Evolutionary conservation across 1,284 basidiomycete genomes (phyloP).

Genomic region (Ustilago bromivora): DNA sequence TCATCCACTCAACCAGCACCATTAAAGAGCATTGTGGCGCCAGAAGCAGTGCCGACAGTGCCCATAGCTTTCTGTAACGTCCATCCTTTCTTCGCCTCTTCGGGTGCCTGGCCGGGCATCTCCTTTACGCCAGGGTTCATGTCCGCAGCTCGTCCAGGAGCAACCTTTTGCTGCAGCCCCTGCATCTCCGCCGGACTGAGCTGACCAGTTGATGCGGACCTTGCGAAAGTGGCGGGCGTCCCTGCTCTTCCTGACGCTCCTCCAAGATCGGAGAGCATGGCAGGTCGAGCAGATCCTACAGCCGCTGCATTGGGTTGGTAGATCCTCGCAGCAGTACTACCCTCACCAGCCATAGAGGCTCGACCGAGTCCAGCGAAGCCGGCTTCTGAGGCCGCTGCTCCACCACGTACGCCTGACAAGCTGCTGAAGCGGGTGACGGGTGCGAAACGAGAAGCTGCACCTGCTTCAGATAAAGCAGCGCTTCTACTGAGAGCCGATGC

Average conservation of each 20-base stretch:
- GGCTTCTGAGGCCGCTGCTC: slow-evolving; percentile 9
- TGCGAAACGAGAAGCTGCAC: slow-evolving; percentile 1
- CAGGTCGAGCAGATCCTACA: slow-evolving; percentile 8
- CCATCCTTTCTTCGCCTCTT: not conserved
- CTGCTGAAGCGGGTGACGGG: not conserved
- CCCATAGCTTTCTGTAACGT: not conserved
- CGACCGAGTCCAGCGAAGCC: slow-evolving; percentile 6
- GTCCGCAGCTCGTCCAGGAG: not conserved
- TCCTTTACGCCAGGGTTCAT: not conserved
- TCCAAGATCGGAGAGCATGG: slow-evolving; percentile 11
- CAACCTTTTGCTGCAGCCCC: not conserved
- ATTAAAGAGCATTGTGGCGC: slow-evolving; percentile 26
- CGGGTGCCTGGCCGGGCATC: not conserved
- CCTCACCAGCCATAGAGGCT: slow-evolving; percentile 6
- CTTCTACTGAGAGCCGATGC: slow-evolving; percentile 1
- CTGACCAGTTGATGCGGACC: not conserved
- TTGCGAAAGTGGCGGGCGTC: not conserved
- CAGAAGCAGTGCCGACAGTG: slow-evolving; percentile 8
- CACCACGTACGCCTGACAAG: not conserved
- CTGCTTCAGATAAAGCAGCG: not conserved
- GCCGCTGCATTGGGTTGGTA: not conserved
- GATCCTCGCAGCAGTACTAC: not conserved
- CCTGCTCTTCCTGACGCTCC: slow-evolving; percentile 1
- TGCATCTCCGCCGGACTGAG: not conserved
- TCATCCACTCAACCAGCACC: slow-evolving; percentile 12